These are phyloP conservation scores for Cyclotella baltica DNA, from an alignment of 108 stramenopile species.

Conservation along the genomic window DNA sequence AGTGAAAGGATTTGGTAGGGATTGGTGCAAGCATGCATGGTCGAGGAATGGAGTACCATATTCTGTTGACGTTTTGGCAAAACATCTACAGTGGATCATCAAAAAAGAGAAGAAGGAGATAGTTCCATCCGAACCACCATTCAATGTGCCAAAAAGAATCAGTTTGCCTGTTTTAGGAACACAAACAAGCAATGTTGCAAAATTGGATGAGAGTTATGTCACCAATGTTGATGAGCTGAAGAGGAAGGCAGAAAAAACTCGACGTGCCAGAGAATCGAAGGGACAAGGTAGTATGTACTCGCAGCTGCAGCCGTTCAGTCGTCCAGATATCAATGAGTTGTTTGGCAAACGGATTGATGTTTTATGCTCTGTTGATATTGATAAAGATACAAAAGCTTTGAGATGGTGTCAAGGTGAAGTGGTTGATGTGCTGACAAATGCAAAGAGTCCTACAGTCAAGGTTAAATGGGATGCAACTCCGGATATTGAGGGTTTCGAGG, in stretches of 20 bases:
- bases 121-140: constrained; percentile 2
- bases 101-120: not conserved
- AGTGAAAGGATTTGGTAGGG: constrained; percentile 31
- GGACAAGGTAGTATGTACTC: constrained; percentile 21
- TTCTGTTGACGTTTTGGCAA: not conserved
- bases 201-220: constrained; percentile 11
- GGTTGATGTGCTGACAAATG: not conserved
- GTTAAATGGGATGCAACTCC: constrained; percentile 12
- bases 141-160: not conserved
- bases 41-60: constrained; percentile 8
- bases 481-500: not conserved
- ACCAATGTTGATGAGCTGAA: constrained; percentile 16
- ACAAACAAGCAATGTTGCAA: constrained; percentile 12
- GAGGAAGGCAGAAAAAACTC: not conserved
- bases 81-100: constrained; percentile 2
- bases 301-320: constrained; percentile 10
- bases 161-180: constrained; percentile 16
- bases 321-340: constrained; percentile 14
- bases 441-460: not conserved
- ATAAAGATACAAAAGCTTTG: not conserved
- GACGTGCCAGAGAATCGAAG: not conserved
- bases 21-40: constrained; percentile 15
- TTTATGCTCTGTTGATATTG: constrained; percentile 7
- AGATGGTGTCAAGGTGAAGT: constrained; percentile 22
- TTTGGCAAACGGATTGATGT: constrained; percentile 19